Evolutionary conservation across 306 rosid genomes (phyloP).

Genomic region (Mimosa bimucronata): DNA sequence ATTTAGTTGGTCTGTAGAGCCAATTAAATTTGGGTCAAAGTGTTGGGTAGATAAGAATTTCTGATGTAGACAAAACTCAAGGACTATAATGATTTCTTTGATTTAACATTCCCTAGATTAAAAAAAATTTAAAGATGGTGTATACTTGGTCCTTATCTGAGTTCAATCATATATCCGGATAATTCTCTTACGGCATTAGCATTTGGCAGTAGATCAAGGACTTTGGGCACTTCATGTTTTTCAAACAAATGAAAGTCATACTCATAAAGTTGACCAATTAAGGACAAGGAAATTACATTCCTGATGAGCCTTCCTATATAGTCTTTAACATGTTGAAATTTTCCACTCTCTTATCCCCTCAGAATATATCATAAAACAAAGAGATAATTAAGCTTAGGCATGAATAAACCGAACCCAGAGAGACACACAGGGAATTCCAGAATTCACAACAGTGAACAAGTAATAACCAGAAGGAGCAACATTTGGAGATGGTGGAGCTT

Average conservation of each 20-base stretch:
- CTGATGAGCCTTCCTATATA: background rate
- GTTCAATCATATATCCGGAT: background rate
- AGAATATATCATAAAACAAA: background rate
- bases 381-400: background rate
- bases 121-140: background rate
- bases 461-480: conserved; percentile 79
- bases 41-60: background rate
- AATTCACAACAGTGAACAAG: conserved; percentile 67
- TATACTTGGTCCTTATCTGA: background rate
- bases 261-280: background rate
- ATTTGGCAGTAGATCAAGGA: background rate
- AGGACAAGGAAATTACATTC: background rate
- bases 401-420: conserved; percentile 63
- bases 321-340: background rate
- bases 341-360: background rate
- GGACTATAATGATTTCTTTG: background rate
- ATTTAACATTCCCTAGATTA: background rate
- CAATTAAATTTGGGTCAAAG: background rate
- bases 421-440: conserved; percentile 70
- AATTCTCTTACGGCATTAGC: background rate
- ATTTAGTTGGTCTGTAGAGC: background rate
- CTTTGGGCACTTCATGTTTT: background rate
- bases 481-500: conserved; percentile 65
- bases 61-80: background rate
- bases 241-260: background rate